Conservation (phyloP, 2,329 filamentous ascomycete genomes). For the Colletotrichum lentis region DNA sequence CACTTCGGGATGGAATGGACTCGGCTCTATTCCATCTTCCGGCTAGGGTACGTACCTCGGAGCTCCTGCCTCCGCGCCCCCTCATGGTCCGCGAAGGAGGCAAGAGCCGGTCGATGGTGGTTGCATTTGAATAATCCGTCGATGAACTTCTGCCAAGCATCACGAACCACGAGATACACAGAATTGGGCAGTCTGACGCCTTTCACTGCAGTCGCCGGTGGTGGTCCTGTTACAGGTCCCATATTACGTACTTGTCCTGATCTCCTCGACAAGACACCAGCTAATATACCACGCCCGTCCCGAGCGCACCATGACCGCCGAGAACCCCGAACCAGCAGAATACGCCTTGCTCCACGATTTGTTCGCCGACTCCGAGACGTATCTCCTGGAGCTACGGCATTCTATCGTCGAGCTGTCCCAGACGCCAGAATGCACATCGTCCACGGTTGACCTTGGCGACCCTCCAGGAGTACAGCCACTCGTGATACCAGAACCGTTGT, state of each 20-base stretch:
- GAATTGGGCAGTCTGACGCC: not conserved
- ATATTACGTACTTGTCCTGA: no score
- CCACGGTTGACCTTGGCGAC: not conserved
- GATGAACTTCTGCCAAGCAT: not conserved
- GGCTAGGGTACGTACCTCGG: not conserved
- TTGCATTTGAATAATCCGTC: not conserved
- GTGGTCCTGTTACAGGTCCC: no score
- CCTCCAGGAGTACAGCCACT: not conserved
- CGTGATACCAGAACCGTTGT: not conserved
- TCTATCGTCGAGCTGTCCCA: not conserved
- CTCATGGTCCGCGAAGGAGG: not conserved
- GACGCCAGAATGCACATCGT: not conserved
- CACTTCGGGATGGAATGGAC: not conserved
- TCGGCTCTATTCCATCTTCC: not conserved
- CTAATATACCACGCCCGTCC: not conserved
- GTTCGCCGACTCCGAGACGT: not conserved
- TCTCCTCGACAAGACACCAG: no score
- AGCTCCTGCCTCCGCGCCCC: not conserved
- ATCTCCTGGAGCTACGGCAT: not conserved
- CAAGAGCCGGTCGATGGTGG: not conserved
- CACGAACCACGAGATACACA: not conserved
- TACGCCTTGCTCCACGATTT: conserved; percentile 4
- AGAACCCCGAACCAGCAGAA: not conserved
- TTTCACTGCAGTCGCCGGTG: no score
- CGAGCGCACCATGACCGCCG: not conserved